phyloP scores from a whole-genome alignment of 2,329 filamentous ascomycete species.

The Fusarium vanettenii region DNA sequence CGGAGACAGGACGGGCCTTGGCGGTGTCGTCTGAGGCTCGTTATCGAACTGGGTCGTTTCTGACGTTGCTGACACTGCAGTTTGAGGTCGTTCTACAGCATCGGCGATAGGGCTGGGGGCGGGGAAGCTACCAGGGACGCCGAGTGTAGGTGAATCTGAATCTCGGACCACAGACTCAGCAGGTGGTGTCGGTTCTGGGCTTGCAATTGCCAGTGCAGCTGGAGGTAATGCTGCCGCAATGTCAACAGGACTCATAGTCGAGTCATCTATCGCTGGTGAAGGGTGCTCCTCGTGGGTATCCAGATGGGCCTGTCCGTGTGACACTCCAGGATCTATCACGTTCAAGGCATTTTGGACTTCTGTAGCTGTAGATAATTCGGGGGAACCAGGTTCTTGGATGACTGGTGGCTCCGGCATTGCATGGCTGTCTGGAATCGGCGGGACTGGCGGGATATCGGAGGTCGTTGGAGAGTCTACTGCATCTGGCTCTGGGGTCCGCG shows the following conservation, averaged over 20 bases:
- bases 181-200: conserved; percentile 20
- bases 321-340: conserved; percentile 19
- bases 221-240: conserved; percentile 40
- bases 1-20: conserved; percentile 49
- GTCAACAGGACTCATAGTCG: conserved; percentile 36
- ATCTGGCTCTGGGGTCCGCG: conserved; percentile 30
- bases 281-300: conserved; percentile 18
- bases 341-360: conserved; percentile 32
- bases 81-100: conserved; percentile 63
- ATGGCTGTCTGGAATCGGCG: conserved; percentile 30
- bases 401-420: conserved; percentile 3
- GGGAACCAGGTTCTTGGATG: conserved; percentile 1
- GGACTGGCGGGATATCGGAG: conserved; percentile 38
- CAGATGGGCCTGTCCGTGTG: conserved; percentile 13
- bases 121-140: conserved; percentile 73
- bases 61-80: conserved; percentile 70
- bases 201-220: conserved; percentile 30
- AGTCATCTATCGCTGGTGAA: conserved; percentile 35
- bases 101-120: conserved; percentile 51
- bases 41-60: conserved; percentile 77
- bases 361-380: conserved; percentile 2
- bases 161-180: conserved; percentile 24
- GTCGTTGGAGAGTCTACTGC: conserved; percentile 15
- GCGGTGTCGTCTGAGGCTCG: conserved; percentile 73
- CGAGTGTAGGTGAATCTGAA: conserved; percentile 73